Percentiles rank a stretch among this genome's conserved stretches.
phyloP scores from a whole-genome alignment of 148 eudicot species.

The Pouteria glomerata region DNA sequence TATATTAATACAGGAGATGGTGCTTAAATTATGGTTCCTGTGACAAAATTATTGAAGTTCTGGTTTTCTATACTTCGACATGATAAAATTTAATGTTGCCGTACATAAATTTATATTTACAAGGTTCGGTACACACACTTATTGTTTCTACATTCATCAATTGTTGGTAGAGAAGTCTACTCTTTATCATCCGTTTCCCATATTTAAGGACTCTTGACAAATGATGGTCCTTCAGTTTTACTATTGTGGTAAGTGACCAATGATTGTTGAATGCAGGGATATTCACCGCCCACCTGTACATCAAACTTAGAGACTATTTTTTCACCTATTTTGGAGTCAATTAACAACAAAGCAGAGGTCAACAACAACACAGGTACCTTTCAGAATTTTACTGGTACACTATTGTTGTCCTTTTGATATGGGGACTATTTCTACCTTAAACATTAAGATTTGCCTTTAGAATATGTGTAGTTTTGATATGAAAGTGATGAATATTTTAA shows the following conservation, averaged over 20 bases:
- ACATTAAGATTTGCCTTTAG: not conserved
- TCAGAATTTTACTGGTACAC: conserved; percentile 3
- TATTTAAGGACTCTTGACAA: too few species aligned
- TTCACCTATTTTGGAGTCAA: conserved; percentile 49
- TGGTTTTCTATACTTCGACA: too few species aligned
- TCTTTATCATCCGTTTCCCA: too few species aligned
- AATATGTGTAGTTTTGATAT: not conserved
- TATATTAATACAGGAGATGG: too few species aligned
- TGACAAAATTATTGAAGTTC: too few species aligned
- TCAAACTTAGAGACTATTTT: conserved; percentile 63
- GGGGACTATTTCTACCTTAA: not conserved
- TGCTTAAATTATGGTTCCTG: too few species aligned
- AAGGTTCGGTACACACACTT: too few species aligned
- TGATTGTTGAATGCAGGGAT: conserved; percentile 41
- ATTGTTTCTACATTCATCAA: too few species aligned
- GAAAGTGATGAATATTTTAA: not conserved
- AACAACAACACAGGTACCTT: conserved; percentile 50
- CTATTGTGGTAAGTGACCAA: not conserved
- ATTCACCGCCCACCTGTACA: conserved; percentile 33
- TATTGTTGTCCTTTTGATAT: not conserved
- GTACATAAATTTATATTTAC: too few species aligned
- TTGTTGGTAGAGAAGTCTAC: too few species aligned
- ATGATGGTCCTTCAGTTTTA: not conserved
- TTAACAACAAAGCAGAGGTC: conserved; percentile 23
- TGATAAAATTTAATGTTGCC: too few species aligned